These are phyloP conservation scores for Serendipita sp. DNA, from an alignment of 768 basidiomycete species.

Conservation along the genomic window DNA sequence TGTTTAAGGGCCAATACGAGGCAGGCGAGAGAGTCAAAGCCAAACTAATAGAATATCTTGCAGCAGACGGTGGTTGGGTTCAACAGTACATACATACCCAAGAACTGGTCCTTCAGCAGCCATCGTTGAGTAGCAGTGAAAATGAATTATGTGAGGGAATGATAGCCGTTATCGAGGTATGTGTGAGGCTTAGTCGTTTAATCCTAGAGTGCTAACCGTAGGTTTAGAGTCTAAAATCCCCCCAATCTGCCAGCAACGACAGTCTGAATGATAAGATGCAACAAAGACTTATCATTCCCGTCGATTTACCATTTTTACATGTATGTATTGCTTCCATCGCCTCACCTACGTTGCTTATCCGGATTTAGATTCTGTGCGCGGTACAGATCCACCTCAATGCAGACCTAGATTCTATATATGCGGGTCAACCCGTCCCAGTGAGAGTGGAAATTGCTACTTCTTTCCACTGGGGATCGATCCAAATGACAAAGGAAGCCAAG, in stretches of 20 bases:
- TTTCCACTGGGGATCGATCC: constrained; percentile 52
- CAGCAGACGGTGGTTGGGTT: constrained; percentile 49
- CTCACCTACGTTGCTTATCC: constrained; percentile 7
- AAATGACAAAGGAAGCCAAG: constrained; percentile 23
- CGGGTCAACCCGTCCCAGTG: constrained; percentile 73
- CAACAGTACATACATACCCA: constrained; percentile 54
- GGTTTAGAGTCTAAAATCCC: constrained; percentile 22
- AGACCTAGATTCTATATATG: constrained; percentile 39
- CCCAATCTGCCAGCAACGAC: constrained; percentile 21
- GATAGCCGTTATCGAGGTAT: constrained; percentile 20
- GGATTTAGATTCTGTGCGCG: constrained; percentile 40
- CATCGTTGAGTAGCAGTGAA: constrained; percentile 14
- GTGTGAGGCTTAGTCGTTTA: constrained; percentile 20
- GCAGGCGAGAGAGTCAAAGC: constrained; percentile 1
- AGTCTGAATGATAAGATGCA: constrained; percentile 22
- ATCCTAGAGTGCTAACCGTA: constrained; percentile 7
- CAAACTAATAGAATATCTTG: constrained; percentile 37
- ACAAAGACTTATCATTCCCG: constrained; percentile 53
- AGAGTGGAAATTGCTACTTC: constrained; percentile 50
- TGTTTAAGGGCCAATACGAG: constrained; percentile 2
- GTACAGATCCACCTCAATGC: constrained; percentile 33
- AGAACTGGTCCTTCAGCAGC: constrained; percentile 34
- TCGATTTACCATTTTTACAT: constrained; percentile 68
- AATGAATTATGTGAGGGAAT: constrained; percentile 18
- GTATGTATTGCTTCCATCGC: constrained; percentile 26